Evolutionary conservation across 1,284 basidiomycete species (phyloP).

Genomic region (Apiotrichum sp.): DNA sequence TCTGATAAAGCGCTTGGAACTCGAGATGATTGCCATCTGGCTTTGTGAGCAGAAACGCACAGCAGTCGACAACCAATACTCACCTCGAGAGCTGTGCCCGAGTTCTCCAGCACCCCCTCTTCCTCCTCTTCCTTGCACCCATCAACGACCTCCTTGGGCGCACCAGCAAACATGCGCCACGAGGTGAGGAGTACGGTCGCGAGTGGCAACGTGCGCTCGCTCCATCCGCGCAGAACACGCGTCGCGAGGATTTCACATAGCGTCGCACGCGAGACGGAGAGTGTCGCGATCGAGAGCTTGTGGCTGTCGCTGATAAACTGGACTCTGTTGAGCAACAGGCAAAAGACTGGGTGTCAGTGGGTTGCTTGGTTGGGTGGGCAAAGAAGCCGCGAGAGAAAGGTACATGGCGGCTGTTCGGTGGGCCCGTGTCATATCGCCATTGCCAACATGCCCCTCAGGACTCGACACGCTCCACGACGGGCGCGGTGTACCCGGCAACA

Average conservation of each 20-base stretch:
- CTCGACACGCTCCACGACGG: no score
- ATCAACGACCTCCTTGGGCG: conserved; percentile 58
- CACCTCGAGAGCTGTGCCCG: conserved; percentile 78
- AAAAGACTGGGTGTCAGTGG: conserved; percentile 57
- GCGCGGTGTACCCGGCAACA: background rate
- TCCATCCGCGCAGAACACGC: conserved; percentile 69
- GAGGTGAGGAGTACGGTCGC: conserved; percentile 74
- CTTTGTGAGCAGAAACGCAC: background rate
- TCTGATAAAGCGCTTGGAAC: conserved; percentile 79
- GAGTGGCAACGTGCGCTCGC: conserved; percentile 67
- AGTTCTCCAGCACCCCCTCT: conserved; percentile 63
- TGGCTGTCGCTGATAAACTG: conserved; percentile 68
- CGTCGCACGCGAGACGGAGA: conserved; percentile 68
- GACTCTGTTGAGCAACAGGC: conserved; percentile 78
- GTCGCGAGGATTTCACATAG: conserved; percentile 87
- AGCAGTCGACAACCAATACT: background rate
- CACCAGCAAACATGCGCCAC: conserved; percentile 80
- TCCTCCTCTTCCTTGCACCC: conserved; percentile 61
- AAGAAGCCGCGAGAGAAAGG: no score
- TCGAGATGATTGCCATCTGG: conserved; percentile 74
- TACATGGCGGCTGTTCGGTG: no score
- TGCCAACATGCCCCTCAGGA: no score
- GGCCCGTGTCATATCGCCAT: no score
- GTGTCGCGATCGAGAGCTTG: conserved; percentile 53
- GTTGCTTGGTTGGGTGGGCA: no score